Conservation (phyloP, 2,329 filamentous ascomycete species). For the Monilinia vaccinii-corymbosi region DNA sequence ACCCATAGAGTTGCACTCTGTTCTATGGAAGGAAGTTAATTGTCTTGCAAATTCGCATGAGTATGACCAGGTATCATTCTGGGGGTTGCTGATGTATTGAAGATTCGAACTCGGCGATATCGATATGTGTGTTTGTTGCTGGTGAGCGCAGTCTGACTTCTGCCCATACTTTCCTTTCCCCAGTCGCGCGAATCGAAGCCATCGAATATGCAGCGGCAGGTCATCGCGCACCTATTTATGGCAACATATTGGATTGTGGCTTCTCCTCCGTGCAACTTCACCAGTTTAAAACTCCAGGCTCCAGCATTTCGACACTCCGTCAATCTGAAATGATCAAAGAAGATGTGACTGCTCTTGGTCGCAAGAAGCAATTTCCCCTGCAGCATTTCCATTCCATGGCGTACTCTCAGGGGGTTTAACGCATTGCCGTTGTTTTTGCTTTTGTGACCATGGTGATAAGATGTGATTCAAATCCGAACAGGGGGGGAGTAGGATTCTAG, state of each 20-base stretch:
- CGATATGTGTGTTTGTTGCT: neutral
- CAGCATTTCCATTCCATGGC: neutral
- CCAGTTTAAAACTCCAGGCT: constrained; percentile 6
- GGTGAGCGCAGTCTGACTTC: neutral
- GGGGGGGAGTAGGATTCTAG: neutral
- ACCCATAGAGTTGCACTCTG: neutral
- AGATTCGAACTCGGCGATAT: neutral
- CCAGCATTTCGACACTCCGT: constrained; percentile 1
- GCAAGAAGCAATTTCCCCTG: neutral
- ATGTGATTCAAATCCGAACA: neutral
- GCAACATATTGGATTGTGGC: neutral
- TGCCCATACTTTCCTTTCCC: neutral
- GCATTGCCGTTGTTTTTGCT: neutral
- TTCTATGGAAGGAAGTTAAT: constrained; percentile 2
- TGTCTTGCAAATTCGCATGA: neutral
- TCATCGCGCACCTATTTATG: constrained; percentile 5
- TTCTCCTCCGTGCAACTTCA: constrained; percentile 2
- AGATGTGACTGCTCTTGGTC: neutral
- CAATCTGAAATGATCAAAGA: neutral
- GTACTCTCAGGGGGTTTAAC: neutral
- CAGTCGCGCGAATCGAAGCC: constrained; percentile 5
- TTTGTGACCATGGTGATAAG: neutral
- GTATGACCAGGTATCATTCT: neutral
- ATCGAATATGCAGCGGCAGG: constrained; percentile 2
- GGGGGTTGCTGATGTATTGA: neutral